Evolutionary conservation across 140 eudicot species (phyloP).

Genomic region (Anethum foeniculum): DNA sequence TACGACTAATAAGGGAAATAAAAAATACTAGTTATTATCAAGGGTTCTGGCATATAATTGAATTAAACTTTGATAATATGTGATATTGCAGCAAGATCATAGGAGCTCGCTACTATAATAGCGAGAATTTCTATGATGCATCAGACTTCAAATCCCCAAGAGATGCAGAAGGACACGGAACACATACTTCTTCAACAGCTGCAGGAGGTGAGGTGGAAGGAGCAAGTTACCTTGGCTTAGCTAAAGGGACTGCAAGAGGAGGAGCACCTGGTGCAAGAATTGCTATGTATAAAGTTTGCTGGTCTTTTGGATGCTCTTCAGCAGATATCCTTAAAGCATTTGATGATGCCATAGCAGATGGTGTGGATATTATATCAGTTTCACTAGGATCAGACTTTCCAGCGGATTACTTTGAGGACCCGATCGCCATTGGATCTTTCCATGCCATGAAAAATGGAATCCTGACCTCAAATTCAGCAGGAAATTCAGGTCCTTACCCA

Average conservation of each 20-base stretch:
- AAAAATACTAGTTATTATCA: not conserved
- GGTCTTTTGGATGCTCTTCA: constrained; percentile 16
- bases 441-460: constrained; percentile 35
- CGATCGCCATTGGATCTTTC: constrained; percentile 37
- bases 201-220: constrained; percentile 24
- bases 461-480: constrained; percentile 29
- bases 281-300: constrained; percentile 39
- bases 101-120: constrained; percentile 28
- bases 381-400: constrained; percentile 23
- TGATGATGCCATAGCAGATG: constrained; percentile 38
- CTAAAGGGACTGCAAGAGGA: constrained; percentile 32
- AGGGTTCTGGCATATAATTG: not conserved
- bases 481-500: constrained; percentile 25
- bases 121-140: not conserved
- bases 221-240: constrained; percentile 33
- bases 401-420: constrained; percentile 23
- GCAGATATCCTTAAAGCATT: constrained; percentile 34
- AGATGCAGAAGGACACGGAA: constrained; percentile 37
- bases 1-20: not conserved
- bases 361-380: constrained; percentile 37
- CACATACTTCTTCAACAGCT: constrained; percentile 38
- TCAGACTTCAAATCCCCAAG: constrained; percentile 23
- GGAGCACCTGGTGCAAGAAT: constrained; percentile 27
- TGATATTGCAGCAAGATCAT: constrained; percentile 28
- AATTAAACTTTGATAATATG: not conserved